Conservation (phyloP, 192 early-diverging fungal genomes). For the Backusella circina region DNA sequence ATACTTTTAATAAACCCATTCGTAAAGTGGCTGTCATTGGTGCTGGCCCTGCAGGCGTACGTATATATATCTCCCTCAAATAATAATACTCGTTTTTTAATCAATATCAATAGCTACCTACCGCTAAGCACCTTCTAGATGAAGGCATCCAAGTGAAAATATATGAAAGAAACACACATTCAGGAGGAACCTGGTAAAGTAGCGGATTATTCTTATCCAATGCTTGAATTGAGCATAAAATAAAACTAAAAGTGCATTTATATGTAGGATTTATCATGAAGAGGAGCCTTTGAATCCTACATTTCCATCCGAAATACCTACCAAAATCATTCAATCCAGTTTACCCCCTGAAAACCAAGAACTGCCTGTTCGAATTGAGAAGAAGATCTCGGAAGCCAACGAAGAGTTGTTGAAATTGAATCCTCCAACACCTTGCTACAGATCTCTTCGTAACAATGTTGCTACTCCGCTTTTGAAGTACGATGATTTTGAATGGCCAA, state of each 20-base stretch:
- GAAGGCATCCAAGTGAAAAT: constrained; percentile 19
- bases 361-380: background rate
- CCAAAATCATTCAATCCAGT: background rate
- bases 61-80: background rate
- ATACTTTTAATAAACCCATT: constrained; percentile 3
- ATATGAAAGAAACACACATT: constrained; percentile 14
- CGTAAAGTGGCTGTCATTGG: constrained; percentile 18
- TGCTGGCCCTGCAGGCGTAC: constrained; percentile 29
- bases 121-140: constrained; percentile 14
- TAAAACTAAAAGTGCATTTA: background rate
- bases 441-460: background rate
- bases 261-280: background rate
- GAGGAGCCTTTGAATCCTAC: background rate
- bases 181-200: constrained; percentile 20
- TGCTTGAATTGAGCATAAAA: background rate
- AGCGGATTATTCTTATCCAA: background rate
- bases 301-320: background rate
- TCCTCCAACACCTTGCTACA: constrained; percentile 7
- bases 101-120: constrained; percentile 10
- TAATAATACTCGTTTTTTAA: background rate
- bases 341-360: background rate
- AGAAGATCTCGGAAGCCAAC: background rate
- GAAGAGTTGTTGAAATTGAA: background rate
- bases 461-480: constrained; percentile 2
- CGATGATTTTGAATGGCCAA: background rate